These are phyloP conservation scores for Ogataea trehalophila DNA, from an alignment of 805 yeast genomes.

Conservation along the genomic window DNA sequence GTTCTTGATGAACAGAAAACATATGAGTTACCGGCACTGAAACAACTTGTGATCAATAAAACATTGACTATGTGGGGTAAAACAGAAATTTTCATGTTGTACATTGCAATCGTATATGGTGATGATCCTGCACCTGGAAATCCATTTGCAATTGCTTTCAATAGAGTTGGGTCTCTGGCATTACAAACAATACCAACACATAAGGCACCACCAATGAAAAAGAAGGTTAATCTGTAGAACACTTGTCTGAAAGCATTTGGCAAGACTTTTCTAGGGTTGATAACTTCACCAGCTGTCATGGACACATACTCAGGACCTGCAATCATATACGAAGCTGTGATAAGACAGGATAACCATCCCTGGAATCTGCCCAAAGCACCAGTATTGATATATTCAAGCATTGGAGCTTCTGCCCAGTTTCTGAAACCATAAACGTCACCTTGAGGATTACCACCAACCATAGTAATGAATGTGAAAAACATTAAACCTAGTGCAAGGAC, in stretches of 20 bases:
- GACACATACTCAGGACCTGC: slow-evolving; percentile 52
- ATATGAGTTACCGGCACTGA: slow-evolving; percentile 80
- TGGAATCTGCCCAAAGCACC: slow-evolving; percentile 41
- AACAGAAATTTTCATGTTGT: slow-evolving; percentile 52
- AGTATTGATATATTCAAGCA: slow-evolving; percentile 29
- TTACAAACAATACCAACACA: slow-evolving; percentile 43
- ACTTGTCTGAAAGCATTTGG: slow-evolving; percentile 42
- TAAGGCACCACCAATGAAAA: slow-evolving; percentile 44
- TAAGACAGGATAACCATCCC: slow-evolving; percentile 48
- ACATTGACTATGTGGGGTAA: slow-evolving; percentile 76
- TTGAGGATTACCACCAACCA: slow-evolving; percentile 78
- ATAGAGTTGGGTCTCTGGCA: slow-evolving; percentile 35
- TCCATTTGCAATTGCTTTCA: slow-evolving; percentile 29
- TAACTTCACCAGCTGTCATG: slow-evolving; percentile 43
- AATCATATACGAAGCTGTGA: slow-evolving; percentile 66
- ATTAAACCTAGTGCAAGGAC: slow-evolving; percentile 35
- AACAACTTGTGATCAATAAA: slow-evolving; percentile 65
- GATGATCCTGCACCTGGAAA: slow-evolving; percentile 49
- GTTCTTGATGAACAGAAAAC: slow-evolving; percentile 65
- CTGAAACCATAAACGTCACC: slow-evolving; percentile 60
- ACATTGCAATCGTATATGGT: slow-evolving; percentile 81
- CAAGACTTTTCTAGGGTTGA: slow-evolving; percentile 37
- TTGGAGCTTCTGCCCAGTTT: slow-evolving; percentile 36
- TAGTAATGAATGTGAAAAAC: slow-evolving; percentile 45
- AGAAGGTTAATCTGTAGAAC: slow-evolving; percentile 37